Evolutionary conservation across 495 filamentous ascomycete species (phyloP).

Genomic region (Aspergillus affinis): DNA sequence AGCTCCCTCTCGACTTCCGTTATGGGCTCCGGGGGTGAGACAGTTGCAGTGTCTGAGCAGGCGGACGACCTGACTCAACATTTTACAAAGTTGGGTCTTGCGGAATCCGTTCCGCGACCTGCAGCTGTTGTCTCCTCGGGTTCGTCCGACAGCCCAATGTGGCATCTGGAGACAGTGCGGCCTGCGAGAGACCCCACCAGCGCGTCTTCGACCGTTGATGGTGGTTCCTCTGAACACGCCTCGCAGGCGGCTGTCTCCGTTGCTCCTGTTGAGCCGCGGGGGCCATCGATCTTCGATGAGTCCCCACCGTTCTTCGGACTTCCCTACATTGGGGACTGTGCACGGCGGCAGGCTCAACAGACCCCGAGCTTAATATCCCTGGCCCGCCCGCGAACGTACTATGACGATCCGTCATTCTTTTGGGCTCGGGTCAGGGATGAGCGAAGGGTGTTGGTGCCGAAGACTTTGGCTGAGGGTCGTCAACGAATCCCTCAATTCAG

Average conservation of each 20-base stretch:
- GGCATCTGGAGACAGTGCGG: slow-evolving; percentile 11
- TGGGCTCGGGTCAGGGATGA: background rate
- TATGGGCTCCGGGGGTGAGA: slow-evolving; percentile 13
- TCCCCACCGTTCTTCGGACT: background rate
- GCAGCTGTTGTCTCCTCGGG: slow-evolving; percentile 11
- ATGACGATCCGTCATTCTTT: slow-evolving; percentile 2
- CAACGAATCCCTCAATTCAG: slow-evolving; percentile 10
- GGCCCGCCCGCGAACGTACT: slow-evolving; percentile 4
- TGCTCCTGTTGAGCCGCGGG: background rate
- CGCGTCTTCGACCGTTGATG: background rate
- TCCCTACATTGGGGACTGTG: background rate
- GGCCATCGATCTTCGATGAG: background rate
- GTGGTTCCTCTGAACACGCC: background rate
- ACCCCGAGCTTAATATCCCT: background rate
- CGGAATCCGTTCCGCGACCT: slow-evolving; percentile 9
- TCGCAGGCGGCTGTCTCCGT: slow-evolving; percentile 6
- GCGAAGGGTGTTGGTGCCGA: slow-evolving; percentile 13
- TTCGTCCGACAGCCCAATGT: slow-evolving; percentile 12
- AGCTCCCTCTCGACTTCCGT: slow-evolving; percentile 9
- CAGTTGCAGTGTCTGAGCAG: slow-evolving; percentile 13
- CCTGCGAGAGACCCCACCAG: slow-evolving; percentile 3
- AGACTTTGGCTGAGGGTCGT: slow-evolving; percentile 17
- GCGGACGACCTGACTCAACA: slow-evolving; percentile 8
- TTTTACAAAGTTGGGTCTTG: slow-evolving; percentile 10
- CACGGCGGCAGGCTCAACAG: background rate